A percentile compares a stretch with the other conserved stretches of the same genome.
Conservation (phyloP, 1,284 basidiomycete species). For the Athelia psychrophila region DNA sequence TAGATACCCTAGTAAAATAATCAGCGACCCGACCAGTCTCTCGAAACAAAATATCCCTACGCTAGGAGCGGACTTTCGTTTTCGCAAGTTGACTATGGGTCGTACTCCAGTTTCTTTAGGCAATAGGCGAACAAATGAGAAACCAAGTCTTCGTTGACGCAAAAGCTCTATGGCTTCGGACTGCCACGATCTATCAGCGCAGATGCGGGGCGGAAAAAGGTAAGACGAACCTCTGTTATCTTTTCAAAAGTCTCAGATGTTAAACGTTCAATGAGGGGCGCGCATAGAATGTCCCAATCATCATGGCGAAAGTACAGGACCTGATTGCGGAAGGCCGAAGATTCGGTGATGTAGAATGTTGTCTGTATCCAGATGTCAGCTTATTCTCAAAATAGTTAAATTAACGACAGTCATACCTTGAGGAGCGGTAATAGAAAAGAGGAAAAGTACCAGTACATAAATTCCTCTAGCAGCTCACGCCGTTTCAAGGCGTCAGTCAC, state of each 20-base stretch:
- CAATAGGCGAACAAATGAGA: constrained; percentile 84
- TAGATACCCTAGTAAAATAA: constrained; percentile 22
- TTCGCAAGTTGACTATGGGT: constrained; percentile 90
- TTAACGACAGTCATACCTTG: constrained; percentile 46
- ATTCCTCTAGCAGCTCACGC: constrained; percentile 77
- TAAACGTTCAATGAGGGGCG: constrained; percentile 76
- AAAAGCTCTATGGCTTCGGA: constrained; percentile 62
- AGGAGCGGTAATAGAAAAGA: constrained; percentile 80
- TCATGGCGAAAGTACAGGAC: constrained; percentile 94
- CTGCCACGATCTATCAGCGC: constrained; percentile 31
- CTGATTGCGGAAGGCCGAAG: constrained; percentile 82
- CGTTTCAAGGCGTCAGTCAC: constrained; percentile 73
- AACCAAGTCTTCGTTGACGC: constrained; percentile 70
- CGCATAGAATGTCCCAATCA: constrained; percentile 86
- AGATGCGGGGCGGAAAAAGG: background rate
- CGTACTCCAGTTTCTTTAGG: constrained; percentile 95
- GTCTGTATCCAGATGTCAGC: constrained; percentile 48
- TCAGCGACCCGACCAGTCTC: background rate
- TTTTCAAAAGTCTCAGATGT: constrained; percentile 64
- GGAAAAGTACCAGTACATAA: constrained; percentile 93
- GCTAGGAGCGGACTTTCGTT: constrained; percentile 44
- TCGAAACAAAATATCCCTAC: constrained; percentile 18
- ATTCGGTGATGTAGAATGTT: constrained; percentile 94
- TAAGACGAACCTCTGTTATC: constrained; percentile 48
- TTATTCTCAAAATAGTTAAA: background rate